phyloP scores from a whole-genome alignment of 1,284 basidiomycete species.

The Prillingera fragicola region DNA sequence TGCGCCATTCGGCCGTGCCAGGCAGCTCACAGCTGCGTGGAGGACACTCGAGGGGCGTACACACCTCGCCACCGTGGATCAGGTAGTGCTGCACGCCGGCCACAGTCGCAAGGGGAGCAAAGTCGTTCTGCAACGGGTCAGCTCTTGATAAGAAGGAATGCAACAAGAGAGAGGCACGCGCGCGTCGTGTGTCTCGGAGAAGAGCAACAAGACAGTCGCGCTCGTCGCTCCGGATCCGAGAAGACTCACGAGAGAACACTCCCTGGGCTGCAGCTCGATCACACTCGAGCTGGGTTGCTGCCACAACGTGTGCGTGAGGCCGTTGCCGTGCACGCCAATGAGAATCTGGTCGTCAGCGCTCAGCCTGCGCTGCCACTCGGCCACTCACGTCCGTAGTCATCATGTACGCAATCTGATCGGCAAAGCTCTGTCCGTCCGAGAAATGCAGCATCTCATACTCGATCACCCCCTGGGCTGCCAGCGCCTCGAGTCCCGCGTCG shows the following conservation, averaged over 20 bases:
- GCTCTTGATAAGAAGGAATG: neutral
- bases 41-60: conserved; percentile 8
- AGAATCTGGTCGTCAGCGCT: conserved; percentile 54
- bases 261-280: conserved; percentile 17
- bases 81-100: conserved; percentile 25
- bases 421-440: conserved; percentile 1
- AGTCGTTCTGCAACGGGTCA: conserved; percentile 19
- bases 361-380: neutral
- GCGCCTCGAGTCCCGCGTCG: conserved; percentile 46
- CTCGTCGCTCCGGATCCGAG: neutral
- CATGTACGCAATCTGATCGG: conserved; percentile 9
- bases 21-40: conserved; percentile 10
- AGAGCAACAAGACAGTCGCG: neutral
- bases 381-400: conserved; percentile 6
- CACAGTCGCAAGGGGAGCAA: conserved; percentile 24
- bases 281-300: conserved; percentile 66
- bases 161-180: neutral
- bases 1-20: no score
- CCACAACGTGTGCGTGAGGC: conserved; percentile 68
- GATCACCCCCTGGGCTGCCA: conserved; percentile 8
- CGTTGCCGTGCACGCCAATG: conserved; percentile 71
- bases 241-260: conserved; percentile 11
- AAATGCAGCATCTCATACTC: conserved; percentile 7
- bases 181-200: neutral
- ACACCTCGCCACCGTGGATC: conserved; percentile 17